Evolutionary conservation across 306 rosid genomes (phyloP).

Genomic region (Dalbergia cultrata): DNA sequence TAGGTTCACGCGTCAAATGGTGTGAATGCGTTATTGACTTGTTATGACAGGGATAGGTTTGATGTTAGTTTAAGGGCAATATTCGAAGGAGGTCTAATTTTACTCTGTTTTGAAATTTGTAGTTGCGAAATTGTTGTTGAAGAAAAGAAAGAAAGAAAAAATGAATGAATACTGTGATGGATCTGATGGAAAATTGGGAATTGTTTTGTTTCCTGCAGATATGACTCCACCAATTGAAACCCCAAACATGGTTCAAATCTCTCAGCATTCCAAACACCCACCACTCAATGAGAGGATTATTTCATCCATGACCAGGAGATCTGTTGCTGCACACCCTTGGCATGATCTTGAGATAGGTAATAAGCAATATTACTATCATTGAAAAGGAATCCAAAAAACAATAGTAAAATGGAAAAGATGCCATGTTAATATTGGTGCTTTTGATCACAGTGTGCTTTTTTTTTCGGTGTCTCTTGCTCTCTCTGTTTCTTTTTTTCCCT

Average conservation of each 20-base stretch:
- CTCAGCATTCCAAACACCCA: slow-evolving; percentile 56
- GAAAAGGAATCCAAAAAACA: neutral
- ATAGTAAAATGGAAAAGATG: neutral
- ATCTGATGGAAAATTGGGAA: neutral
- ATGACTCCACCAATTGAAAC: slow-evolving; percentile 85
- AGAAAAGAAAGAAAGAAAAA: neutral
- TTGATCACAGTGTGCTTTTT: neutral
- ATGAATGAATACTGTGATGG: neutral
- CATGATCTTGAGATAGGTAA: slow-evolving; percentile 99
- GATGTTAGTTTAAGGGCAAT: neutral
- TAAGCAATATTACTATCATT: slow-evolving; percentile 39
- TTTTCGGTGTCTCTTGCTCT: no score
- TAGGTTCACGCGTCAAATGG: neutral
- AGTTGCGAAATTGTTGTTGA: slow-evolving; percentile 10
- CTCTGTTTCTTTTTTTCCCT: neutral
- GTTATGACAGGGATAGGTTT: neutral
- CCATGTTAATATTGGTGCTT: neutral
- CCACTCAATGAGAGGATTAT: slow-evolving; percentile 97
- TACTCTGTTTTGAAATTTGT: neutral
- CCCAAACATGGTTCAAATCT: slow-evolving; percentile 50
- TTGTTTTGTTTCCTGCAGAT: slow-evolving; percentile 23
- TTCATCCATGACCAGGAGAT: slow-evolving; percentile 92
- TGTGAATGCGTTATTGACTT: slow-evolving; percentile 5
- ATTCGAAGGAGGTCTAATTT: neutral
- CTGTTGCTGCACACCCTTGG: slow-evolving; percentile 99